Percentiles rank a stretch among this genome's conserved stretches.
These are phyloP conservation scores for Candida montana DNA, from an alignment of 805 yeast species.

Conservation along the genomic window DNA sequence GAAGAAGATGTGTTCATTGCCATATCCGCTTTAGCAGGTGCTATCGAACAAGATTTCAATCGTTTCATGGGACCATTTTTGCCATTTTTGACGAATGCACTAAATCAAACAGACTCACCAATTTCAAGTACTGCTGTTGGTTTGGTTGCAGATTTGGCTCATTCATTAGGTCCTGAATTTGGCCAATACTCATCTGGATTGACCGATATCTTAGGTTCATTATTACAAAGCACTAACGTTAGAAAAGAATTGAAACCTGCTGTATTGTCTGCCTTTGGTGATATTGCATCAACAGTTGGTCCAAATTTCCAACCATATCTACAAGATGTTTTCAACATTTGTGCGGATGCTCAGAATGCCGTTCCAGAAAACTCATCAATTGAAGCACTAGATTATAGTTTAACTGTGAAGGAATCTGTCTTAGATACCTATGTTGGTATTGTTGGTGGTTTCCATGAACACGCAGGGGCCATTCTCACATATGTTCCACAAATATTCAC, in stretches of 20 bases:
- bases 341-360: slow-evolving; percentile 57
- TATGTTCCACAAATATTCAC: slow-evolving; percentile 66
- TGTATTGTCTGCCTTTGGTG: slow-evolving; percentile 91
- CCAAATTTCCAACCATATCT: slow-evolving; percentile 69
- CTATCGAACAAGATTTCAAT: slow-evolving; percentile 65
- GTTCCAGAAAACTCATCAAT: slow-evolving; percentile 61
- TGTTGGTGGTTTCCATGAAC: slow-evolving; percentile 77
- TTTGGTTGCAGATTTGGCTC: slow-evolving; percentile 88
- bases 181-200: slow-evolving; percentile 72
- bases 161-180: slow-evolving; percentile 72
- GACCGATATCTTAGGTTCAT: slow-evolving; percentile 77
- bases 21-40: slow-evolving; percentile 81
- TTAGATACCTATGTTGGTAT: slow-evolving; percentile 94
- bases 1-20: slow-evolving; percentile 96
- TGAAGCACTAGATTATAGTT: slow-evolving; percentile 74
- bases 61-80: slow-evolving; percentile 77
- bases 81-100: slow-evolving; percentile 75
- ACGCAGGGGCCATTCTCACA: slow-evolving; percentile 59
- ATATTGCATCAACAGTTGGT: slow-evolving; percentile 87
- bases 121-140: slow-evolving; percentile 91
- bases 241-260: slow-evolving; percentile 82
- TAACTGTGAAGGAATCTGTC: slow-evolving; percentile 76
- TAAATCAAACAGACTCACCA: slow-evolving; percentile 77
- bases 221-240: slow-evolving; percentile 59
- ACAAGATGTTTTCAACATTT: slow-evolving; percentile 72